Evolutionary conservation across 441 rosid species (phyloP).

Genomic region (Pelargonium cotyledonis): DNA sequence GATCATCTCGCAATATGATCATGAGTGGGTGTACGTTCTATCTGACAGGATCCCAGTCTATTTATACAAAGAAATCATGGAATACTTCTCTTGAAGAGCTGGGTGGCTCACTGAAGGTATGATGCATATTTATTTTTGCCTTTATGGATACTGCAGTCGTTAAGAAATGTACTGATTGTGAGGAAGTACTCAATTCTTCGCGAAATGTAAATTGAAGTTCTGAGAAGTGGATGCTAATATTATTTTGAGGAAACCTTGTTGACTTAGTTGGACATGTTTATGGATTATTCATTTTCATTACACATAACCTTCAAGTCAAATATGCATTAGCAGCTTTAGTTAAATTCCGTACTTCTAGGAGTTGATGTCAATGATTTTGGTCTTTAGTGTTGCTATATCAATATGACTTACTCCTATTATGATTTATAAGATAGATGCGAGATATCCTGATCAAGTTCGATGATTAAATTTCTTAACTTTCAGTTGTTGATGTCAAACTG

Average conservation of each 20-base stretch:
- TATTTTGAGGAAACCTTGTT: not conserved
- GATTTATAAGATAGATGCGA: too few relatives aligned
- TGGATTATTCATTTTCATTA: too few relatives aligned
- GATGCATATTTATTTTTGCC: constrained; percentile 5
- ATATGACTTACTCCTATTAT: too few relatives aligned
- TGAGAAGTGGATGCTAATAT: not conserved
- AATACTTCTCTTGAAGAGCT: constrained; percentile 38
- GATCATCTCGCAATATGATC: constrained; percentile 7
- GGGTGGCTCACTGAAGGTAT: constrained; percentile 61
- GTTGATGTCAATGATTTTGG: too few relatives aligned
- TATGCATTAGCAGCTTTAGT: too few relatives aligned
- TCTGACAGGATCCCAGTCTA: constrained; percentile 40
- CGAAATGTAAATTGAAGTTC: not conserved
- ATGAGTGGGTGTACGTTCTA: constrained; percentile 17
- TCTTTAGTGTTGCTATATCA: too few relatives aligned
- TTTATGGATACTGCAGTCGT: not conserved
- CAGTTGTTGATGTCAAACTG: too few relatives aligned
- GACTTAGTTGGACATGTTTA: too few relatives aligned
- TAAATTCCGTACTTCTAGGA: too few relatives aligned
- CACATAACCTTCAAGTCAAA: too few relatives aligned
- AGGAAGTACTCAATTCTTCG: not conserved
- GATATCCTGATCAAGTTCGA: too few relatives aligned
- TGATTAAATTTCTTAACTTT: too few relatives aligned
- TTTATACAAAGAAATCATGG: constrained; percentile 29
- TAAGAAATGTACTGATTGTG: not conserved